Base-by-base conservation (phyloP, 345 rosid genomes). In the Lepidium didymum region DNA sequence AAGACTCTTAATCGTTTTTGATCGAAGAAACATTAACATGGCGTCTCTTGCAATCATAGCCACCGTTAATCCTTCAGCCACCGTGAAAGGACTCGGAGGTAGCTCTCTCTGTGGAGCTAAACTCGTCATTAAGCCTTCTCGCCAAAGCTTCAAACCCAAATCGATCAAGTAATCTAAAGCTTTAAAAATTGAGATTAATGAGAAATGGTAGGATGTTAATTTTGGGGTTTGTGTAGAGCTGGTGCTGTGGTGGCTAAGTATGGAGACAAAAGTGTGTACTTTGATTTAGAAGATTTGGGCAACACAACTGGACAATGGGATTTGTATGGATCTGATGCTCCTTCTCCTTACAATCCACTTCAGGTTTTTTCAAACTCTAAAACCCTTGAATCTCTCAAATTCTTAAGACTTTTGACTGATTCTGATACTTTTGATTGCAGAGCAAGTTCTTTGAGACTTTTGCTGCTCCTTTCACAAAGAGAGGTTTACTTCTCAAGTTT, bases 281-380 rank as follows among this genome's bases (percentile, higher is more conserved):
- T 94, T 67, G 97, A 94, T 79, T 78, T 90, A 85, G 96, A 88
- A 81, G 99, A 94, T 81, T 78, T 88, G 72, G 97, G 96, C 25
- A 94, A 89, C 87, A 90, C 99, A 40, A 94, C 97, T 29, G 95
- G 97, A 7, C 91, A 87, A 68, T 90, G 99, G 95, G 99, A 94
- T 67, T 72, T 91, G 82, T 91, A 91, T 62, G 97, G 97, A 27
- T 94, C 99, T 15, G 99, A 91, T 81, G 92, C 96, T 16, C 95
- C 99, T 77, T 93, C 99, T 41, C 96, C 97, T 2, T 88, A 88
- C 77, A 94, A 94, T 86, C 3, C 97, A 73, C 92, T 91, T 46
- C 99, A 87, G 97, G 97, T 91, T 52, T 58, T 11, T 4, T 0
- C 31, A 54, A 54, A 10, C 65, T 9, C 14, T 23, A 1, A 29